A percentile compares a stretch with the other conserved stretches of the same genome.
Evolutionary conservation across 805 yeast species (phyloP).

Genomic region (Zygosaccharomyces bailii): DNA sequence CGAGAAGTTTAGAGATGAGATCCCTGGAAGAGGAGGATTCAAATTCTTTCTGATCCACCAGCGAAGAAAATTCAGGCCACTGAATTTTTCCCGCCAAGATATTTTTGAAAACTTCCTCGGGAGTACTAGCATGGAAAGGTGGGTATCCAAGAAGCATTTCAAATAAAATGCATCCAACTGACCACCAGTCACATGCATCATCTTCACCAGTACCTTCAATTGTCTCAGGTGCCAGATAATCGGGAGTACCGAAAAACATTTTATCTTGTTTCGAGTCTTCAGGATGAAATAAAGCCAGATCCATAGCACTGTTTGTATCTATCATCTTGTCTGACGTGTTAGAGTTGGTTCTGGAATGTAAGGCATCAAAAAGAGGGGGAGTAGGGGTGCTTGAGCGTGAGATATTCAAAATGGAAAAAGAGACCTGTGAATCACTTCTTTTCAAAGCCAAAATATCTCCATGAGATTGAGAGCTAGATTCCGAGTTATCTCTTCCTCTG

Average conservation of each 20-base stretch:
- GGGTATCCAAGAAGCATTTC: slow-evolving; percentile 92
- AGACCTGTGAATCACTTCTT: slow-evolving; percentile 32
- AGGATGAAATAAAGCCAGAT: slow-evolving; percentile 74
- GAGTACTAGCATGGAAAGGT: slow-evolving; percentile 83
- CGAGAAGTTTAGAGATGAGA: slow-evolving; percentile 59
- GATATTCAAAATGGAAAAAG: slow-evolving; percentile 28
- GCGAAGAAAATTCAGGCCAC: slow-evolving; percentile 70
- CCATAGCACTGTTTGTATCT: slow-evolving; percentile 27
- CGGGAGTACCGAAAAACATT: slow-evolving; percentile 94
- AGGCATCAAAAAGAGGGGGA: slow-evolving; percentile 12
- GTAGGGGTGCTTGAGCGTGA: slow-evolving; percentile 34
- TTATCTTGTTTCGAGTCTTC: slow-evolving; percentile 49
- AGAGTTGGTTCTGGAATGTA: slow-evolving; percentile 39
- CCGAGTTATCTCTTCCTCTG: slow-evolving; percentile 18
- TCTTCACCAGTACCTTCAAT: slow-evolving; percentile 80
- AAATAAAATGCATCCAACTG: slow-evolving; percentile 90
- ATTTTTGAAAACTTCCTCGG: slow-evolving; percentile 77
- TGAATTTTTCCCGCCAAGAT: slow-evolving; percentile 69
- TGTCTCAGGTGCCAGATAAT: slow-evolving; percentile 95
- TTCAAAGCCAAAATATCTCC: slow-evolving; percentile 25
- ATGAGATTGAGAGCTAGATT: slow-evolving; percentile 21
- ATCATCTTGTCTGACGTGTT: slow-evolving; percentile 17
- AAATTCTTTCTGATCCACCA: slow-evolving; percentile 48
- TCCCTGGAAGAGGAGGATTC: slow-evolving; percentile 71
- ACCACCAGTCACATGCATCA: slow-evolving; percentile 82